Evolutionary conservation across 1,284 basidiomycete genomes (phyloP).

Genomic region (Trametes hirsuta): DNA sequence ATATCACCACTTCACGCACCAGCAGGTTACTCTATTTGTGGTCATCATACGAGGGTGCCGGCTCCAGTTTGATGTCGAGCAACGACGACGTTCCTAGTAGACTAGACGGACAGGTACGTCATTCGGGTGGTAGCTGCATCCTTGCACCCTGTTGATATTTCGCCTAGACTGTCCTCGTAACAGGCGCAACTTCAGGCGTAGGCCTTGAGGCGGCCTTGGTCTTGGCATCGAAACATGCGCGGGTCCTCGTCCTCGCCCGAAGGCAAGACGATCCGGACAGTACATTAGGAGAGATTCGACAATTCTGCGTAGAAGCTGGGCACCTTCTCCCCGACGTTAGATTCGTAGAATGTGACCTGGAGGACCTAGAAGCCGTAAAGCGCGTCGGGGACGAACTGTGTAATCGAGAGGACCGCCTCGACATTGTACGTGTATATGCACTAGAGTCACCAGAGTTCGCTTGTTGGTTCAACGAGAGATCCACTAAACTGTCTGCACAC

Average conservation of each 20-base stretch:
- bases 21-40: no score
- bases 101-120: constrained; percentile 13
- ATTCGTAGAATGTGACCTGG: constrained; percentile 46
- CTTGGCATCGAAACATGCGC: constrained; percentile 42
- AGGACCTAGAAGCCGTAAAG: constrained; percentile 41
- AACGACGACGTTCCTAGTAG: constrained; percentile 1
- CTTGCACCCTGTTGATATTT: neutral
- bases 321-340: constrained; percentile 36
- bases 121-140: neutral
- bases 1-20: no score
- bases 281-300: constrained; percentile 41
- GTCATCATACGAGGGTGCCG: no score
- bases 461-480: no score
- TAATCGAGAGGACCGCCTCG: constrained; percentile 41
- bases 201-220: constrained; percentile 45
- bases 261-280: constrained; percentile 44
- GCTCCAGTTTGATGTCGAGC: no score
- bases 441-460: constrained; percentile 21
- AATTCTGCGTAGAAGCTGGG: constrained; percentile 25
- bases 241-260: constrained; percentile 44
- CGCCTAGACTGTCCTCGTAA: constrained; percentile 43
- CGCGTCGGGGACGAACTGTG: constrained; percentile 41
- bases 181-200: constrained; percentile 46
- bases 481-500: neutral
- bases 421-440: constrained; percentile 34